phyloP scores from a whole-genome alignment of 139 green algal species.

The Diplosphaera chodatii region DNA sequence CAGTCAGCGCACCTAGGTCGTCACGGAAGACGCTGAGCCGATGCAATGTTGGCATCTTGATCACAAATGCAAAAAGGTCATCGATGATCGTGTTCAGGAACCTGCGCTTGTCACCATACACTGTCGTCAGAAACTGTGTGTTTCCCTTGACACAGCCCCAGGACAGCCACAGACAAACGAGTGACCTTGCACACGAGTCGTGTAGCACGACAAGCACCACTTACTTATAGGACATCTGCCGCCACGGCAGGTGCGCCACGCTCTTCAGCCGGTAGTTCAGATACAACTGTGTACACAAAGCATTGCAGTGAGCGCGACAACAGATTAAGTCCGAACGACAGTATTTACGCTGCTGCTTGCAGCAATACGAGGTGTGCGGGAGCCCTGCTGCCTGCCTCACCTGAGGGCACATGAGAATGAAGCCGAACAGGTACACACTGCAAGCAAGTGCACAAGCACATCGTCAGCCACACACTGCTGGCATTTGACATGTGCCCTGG shows the following conservation, averaged over 20 bases:
- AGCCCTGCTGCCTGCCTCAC: conserved; percentile 13
- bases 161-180: neutral
- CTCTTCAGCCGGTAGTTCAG: conserved; percentile 99
- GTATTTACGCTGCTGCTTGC: no score
- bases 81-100: conserved; percentile 99
- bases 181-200: conserved; percentile 51
- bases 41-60: conserved; percentile 97
- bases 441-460: neutral
- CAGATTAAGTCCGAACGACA: no score
- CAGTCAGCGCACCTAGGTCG: conserved; percentile 46
- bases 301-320: no score
- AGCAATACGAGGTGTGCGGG: no score
- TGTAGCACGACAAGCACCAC: no score
- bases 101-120: neutral
- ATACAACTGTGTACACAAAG: no score
- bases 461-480: no score
- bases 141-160: no score
- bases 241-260: conserved; percentile 94
- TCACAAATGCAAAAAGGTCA: conserved; percentile 99
- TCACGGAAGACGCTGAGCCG: conserved; percentile 76
- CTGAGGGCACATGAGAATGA: conserved; percentile 97
- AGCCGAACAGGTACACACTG: conserved; percentile 95
- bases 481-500: no score
- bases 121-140: no score
- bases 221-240: conserved; percentile 99